A percentile compares a stretch with the other conserved stretches of the same genome.
phyloP scores from a whole-genome alignment of 495 filamentous ascomycete species.

The Cercophora samala region DNA sequence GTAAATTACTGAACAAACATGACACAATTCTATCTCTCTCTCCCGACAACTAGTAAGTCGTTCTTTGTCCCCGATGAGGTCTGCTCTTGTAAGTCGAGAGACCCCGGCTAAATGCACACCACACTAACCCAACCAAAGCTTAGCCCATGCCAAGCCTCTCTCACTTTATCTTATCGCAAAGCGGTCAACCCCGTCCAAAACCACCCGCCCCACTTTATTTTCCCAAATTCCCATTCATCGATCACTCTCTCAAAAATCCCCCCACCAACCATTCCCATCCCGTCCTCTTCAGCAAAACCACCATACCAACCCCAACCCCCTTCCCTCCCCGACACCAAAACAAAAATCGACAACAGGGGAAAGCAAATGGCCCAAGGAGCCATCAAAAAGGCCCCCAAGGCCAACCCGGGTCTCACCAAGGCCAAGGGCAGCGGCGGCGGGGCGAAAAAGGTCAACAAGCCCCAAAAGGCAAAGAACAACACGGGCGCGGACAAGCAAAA shows the following conservation, averaged over 20 bases:
- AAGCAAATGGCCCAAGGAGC: constrained; percentile 51
- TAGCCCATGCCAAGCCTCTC: too few relatives aligned
- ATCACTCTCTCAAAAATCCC: background rate
- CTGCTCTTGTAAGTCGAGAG: too few relatives aligned
- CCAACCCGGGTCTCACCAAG: constrained; percentile 27
- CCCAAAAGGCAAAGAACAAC: constrained; percentile 36
- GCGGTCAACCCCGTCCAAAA: background rate
- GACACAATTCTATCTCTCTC: too few relatives aligned
- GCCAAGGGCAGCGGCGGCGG: constrained; percentile 30
- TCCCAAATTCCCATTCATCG: background rate
- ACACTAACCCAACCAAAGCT: too few relatives aligned
- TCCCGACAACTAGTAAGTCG: too few relatives aligned
- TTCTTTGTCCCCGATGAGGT: too few relatives aligned
- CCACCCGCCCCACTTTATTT: background rate
- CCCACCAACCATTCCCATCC: constrained; percentile 1
- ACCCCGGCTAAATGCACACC: too few relatives aligned
- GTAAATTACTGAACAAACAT: too few relatives aligned
- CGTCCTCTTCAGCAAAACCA: constrained; percentile 4
- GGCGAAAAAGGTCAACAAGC: constrained; percentile 28
- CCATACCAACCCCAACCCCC: constrained; percentile 3
- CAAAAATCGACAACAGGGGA: constrained; percentile 6
- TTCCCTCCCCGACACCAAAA: background rate
- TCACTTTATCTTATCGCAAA: background rate
- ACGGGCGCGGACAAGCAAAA: constrained; percentile 42
- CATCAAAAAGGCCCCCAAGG: constrained; percentile 35